These are phyloP conservation scores for Alternaria triticina DNA, from an alignment of 2,329 filamentous ascomycete species.

Conservation along the genomic window DNA sequence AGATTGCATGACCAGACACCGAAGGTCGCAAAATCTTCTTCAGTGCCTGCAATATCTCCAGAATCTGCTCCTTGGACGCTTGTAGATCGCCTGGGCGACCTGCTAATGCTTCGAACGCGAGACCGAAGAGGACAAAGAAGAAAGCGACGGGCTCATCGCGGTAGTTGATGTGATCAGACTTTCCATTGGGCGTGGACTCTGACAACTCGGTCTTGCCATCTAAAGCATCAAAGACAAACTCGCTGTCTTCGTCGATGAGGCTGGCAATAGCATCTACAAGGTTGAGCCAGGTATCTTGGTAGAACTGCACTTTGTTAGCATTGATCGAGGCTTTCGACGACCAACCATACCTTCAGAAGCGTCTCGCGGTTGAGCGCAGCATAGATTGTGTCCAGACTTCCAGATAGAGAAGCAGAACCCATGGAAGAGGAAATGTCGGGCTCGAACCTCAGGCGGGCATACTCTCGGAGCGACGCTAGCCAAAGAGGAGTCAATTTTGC, in stretches of 20 bases:
- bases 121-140: constrained; percentile 97
- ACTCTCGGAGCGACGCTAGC: constrained; percentile 91
- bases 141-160: constrained; percentile 97
- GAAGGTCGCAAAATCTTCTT: constrained; percentile 95
- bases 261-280: constrained; percentile 97
- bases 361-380: constrained; percentile 94
- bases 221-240: constrained; percentile 95
- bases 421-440: constrained; percentile 94
- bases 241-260: constrained; percentile 95
- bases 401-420: constrained; percentile 79
- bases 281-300: constrained; percentile 96
- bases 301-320: constrained; percentile 65
- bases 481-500: constrained; percentile 89
- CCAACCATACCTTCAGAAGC: constrained; percentile 68
- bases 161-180: constrained; percentile 86
- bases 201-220: constrained; percentile 73
- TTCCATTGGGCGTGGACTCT: constrained; percentile 54
- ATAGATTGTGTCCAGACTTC: constrained; percentile 91
- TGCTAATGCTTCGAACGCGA: constrained; percentile 94
- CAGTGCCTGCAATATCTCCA: constrained; percentile 87
- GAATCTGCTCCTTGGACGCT: constrained; percentile 76
- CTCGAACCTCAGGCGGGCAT: constrained; percentile 90
- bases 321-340: neutral
- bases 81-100: constrained; percentile 76
- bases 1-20: constrained; percentile 95